Evolutionary conservation across 305 asterid species (phyloP).

Genomic region (Solanum aculeatissimum): DNA sequence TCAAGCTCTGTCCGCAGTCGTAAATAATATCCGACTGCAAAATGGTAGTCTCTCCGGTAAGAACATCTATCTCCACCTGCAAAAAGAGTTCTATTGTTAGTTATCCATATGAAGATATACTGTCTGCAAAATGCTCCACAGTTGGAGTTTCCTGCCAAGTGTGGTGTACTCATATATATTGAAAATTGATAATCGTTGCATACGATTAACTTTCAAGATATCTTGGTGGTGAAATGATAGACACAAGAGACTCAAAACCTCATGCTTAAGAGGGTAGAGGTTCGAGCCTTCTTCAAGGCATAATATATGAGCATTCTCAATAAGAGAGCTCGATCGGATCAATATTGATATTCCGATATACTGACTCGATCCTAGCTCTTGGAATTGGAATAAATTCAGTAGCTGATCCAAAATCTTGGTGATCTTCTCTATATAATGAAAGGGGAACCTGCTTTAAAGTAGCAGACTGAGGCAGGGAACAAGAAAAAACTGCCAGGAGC

Average conservation of each 20-base stretch:
- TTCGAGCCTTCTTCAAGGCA: not conserved
- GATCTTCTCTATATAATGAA: not conserved
- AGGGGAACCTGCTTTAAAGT: not conserved
- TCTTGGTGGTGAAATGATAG: no score
- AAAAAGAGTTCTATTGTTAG: not conserved
- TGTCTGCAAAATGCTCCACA: slow-evolving; percentile 22
- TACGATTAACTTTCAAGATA: not conserved
- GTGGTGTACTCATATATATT: not conserved
- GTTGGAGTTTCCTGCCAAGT: slow-evolving; percentile 39
- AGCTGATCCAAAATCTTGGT: not conserved
- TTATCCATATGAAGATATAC: not conserved
- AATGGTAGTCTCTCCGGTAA: slow-evolving; percentile 49
- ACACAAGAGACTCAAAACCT: no score
- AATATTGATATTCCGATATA: not conserved
- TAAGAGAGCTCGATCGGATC: not conserved
- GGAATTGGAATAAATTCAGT: not conserved
- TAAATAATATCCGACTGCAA: slow-evolving; percentile 49
- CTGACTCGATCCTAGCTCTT: not conserved
- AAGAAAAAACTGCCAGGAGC: not conserved
- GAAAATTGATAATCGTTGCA: not conserved
- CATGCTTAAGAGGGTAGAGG: not conserved
- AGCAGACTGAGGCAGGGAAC: not conserved
- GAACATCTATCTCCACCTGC: slow-evolving; percentile 58
- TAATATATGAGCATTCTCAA: not conserved
- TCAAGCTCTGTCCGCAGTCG: slow-evolving; percentile 79